Percentiles rank a stretch among this genome's conserved stretches.
These are phyloP conservation scores for Colletotrichum shisoi DNA, from an alignment of 2,329 filamentous ascomycete species.

Conservation along the genomic window DNA sequence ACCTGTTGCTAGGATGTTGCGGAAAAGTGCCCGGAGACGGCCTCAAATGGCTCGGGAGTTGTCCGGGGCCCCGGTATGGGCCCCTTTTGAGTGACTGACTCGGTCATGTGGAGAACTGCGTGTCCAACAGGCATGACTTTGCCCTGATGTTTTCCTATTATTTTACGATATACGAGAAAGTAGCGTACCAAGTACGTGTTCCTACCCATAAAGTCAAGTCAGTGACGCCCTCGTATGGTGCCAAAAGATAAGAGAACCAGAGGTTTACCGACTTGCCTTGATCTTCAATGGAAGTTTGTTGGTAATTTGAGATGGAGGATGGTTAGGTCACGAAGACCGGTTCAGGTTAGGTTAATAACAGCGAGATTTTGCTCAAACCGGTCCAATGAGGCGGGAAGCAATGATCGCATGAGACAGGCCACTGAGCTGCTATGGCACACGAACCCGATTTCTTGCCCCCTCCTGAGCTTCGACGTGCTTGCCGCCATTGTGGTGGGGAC, in stretches of 20 bases:
- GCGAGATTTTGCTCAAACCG: background rate
- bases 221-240: too few species aligned
- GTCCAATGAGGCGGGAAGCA: background rate
- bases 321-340: too few species aligned
- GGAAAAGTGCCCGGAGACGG: conserved; percentile 18
- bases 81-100: conserved; percentile 12
- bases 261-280: background rate
- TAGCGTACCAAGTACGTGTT: too few species aligned
- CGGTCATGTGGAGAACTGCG: conserved; percentile 19
- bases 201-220: too few species aligned
- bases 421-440: background rate
- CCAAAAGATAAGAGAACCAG: background rate
- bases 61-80: conserved; percentile 33
- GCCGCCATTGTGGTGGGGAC: background rate
- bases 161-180: too few species aligned
- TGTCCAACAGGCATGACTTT: too few species aligned
- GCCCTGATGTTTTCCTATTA: too few species aligned
- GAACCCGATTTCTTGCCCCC: conserved; percentile 2
- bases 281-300: background rate
- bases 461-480: background rate
- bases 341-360: background rate
- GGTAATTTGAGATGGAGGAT: background rate
- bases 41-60: conserved; percentile 21
- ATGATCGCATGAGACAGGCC: background rate
- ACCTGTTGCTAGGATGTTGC: background rate